Base-by-base conservation (phyloP, 73 alveolate genomes). In the Strombidium stylifer region DNA sequence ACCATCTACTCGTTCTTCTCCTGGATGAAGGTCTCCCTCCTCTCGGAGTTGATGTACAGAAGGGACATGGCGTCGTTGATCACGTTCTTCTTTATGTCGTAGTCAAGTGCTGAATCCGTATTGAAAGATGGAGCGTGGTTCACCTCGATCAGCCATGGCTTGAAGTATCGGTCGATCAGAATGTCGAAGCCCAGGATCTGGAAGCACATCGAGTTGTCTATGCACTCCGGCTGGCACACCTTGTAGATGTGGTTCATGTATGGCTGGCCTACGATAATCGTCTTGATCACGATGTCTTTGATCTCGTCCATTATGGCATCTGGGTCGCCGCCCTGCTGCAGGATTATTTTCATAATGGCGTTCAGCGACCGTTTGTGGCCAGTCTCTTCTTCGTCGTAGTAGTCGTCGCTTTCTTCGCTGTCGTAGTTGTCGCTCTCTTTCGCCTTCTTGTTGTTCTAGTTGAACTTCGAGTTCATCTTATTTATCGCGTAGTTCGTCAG, bases 331-430 rank as follows among this genome's bases (percentile, higher is more conserved):
- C 15, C 64, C 16, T 37, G 16, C n/a, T n/a, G n/a, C n/a, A n/a
- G n/a, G n/a, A n/a, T n/a, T n/a, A n/a, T n/a, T n/a, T n/a, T n/a
- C n/a, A n/a, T n/a, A n/a, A 14, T 8, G 15, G 1, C 47, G 3
- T 6, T 32, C 42, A 32, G 42, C 4, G 24, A 11, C 21, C 54
- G 12, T 35, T 40, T 11, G 26, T 66, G 52, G 28, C 89, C 89
- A 16, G 37, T 30, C 21, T 81, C 71, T 45, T 62, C 76, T 12
- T 85, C 32, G 7, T 55, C n/a, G 0, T 40, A 28, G 37, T 84
- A 73, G 5, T 72, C 77, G 16, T 87, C 64, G 20, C 82, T 80
- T 41, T 86, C 40, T 35, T 87, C 46, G 48, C 97, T 51, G 34
- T 90, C 86, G 60, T 86, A 94, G 15, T 84, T 84, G 0, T 40